Evolutionary conservation across 306 rosid genomes (phyloP), one percentile per base, ranked within the genome.

Genomic region (Prunus campanulata): DNA sequence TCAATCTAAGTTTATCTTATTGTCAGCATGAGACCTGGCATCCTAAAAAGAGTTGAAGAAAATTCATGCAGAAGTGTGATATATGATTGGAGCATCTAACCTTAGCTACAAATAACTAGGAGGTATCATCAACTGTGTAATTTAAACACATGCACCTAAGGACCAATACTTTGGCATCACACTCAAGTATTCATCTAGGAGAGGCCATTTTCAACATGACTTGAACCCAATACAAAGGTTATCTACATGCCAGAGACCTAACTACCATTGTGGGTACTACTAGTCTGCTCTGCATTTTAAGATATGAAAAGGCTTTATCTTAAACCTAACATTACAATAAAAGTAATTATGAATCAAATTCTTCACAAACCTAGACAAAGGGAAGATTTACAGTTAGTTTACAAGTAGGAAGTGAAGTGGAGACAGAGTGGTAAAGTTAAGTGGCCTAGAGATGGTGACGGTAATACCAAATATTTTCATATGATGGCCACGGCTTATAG

Each of bases 41-140:
- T 50, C 42, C 63, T 18, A 62, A 70, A 70, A 68, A 22, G 30
- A 70, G 30, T 70, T 70, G 63, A 48, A 48, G 13, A 50, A 68
- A 32, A 19, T 15, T 19, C 19, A 30, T 15, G 46, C 68, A 63
- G 22, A 62, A 6, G 18, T 29, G 44, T 8, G 44, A 29, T 62
- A 62, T 13, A 29, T 29, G 66, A 62, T 6, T 27, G 67, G 67
- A 62, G 64, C 64, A 59, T 11, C 3, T 20, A 20, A 57, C 64
- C 64, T 59, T 22, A 9, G 16, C 32, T 24, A 24, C 15, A 1
- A 30, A 59, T 20, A 20, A n/a, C 64, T 59, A 11, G 8, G 16
- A 24, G 35, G 32, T 60, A 60, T 60, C 65, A 56, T 52, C 6
- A 48, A 19, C 18, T 70, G 3, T 30, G 48, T 42, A 51, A 27